Evolutionary conservation across 305 asterid genomes (phyloP).

Genomic region (Ilex paraguariensis): DNA sequence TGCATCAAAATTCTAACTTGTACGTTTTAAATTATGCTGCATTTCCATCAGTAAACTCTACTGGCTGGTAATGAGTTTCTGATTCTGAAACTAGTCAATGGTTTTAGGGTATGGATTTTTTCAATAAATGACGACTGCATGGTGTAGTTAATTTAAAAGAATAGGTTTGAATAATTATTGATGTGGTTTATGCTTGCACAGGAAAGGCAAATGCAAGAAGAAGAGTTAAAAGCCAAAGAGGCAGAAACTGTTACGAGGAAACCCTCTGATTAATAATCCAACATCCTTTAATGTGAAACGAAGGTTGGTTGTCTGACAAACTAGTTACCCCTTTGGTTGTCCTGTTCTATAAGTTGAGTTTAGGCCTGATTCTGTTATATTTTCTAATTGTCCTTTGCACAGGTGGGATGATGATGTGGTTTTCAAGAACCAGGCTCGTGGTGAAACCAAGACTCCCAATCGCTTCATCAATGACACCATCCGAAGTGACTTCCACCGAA

Average conservation of each 20-base stretch:
- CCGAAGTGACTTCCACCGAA: slow-evolving; percentile 77
- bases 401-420: slow-evolving; percentile 99
- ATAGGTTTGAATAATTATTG: too few relatives aligned
- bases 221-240: slow-evolving; percentile 83
- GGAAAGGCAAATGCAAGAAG: slow-evolving; percentile 70
- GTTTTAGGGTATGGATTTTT: too few relatives aligned
- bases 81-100: too few relatives aligned
- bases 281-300: slow-evolving; percentile 78
- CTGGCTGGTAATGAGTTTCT: too few relatives aligned
- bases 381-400: slow-evolving; percentile 7
- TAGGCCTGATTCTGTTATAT: neutral
- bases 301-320: slow-evolving; percentile 33
- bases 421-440: slow-evolving; percentile 93
- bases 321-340: neutral
- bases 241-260: slow-evolving; percentile 76
- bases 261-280: slow-evolving; percentile 75
- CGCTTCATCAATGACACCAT: slow-evolving; percentile 94
- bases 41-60: too few relatives aligned
- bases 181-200: slow-evolving; percentile 18
- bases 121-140: too few relatives aligned
- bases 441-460: slow-evolving; percentile 64
- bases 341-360: too few relatives aligned
- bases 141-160: too few relatives aligned
- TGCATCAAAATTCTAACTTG: too few relatives aligned
- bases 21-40: too few relatives aligned